Conservation (phyloP, 2,329 filamentous ascomycete genomes). For the Talaromyces sp. region DNA sequence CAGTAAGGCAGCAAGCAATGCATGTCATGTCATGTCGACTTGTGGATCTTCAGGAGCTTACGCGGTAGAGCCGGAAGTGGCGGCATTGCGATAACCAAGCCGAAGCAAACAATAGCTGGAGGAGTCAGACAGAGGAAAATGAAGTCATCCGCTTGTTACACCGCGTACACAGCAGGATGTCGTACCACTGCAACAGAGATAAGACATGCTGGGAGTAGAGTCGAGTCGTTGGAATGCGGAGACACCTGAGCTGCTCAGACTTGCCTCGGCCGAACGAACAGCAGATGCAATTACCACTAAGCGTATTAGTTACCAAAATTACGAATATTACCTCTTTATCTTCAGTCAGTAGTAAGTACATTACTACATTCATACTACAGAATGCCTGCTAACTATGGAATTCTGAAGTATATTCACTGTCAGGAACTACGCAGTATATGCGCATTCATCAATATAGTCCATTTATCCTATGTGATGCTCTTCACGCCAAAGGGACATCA, state of each 20-base stretch:
- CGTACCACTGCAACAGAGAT: not conserved
- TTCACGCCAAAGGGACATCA: slow-evolving; percentile 36
- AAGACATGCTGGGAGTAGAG: slow-evolving; percentile 1
- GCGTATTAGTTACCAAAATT: not conserved
- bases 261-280: not conserved
- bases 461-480: no score
- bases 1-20: not conserved
- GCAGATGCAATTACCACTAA: not conserved
- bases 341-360: no score
- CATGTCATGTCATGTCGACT: not conserved
- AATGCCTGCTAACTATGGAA: no score
- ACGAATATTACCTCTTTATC: not conserved
- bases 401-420: no score
- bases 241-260: not conserved
- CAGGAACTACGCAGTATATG: no score
- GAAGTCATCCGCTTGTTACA: not conserved
- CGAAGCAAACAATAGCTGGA: not conserved
- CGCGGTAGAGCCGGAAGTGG: slow-evolving; percentile 7
- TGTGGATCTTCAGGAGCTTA: not conserved
- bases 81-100: slow-evolving; percentile 1
- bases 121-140: not conserved
- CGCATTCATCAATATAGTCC: no score
- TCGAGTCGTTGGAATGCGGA: not conserved
- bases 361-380: no score
- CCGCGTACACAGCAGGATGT: not conserved